Conservation (phyloP, 805 yeast genomes). For the Metschnikowia vanudenii region DNA sequence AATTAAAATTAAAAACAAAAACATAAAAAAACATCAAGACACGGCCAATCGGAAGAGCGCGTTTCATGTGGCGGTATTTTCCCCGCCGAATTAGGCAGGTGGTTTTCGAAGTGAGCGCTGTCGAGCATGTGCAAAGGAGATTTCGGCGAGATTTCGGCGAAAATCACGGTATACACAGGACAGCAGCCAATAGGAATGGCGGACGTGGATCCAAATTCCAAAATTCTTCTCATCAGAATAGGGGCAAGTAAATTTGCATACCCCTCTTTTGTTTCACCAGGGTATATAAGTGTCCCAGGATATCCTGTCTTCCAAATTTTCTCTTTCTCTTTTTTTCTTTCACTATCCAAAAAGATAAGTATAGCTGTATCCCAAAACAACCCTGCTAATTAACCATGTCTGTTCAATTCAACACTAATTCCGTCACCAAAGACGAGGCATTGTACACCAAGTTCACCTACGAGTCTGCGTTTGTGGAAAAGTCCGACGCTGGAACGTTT, state of each 20-base stretch:
- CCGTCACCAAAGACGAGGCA: constrained; percentile 48
- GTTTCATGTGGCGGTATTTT: not conserved
- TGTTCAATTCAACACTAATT: constrained; percentile 33
- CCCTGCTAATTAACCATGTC: constrained; percentile 13
- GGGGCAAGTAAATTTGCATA: not conserved
- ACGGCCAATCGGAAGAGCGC: not conserved
- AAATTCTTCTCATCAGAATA: not conserved
- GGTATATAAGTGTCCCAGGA: not conserved
- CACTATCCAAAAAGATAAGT: not conserved
- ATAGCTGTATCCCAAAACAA: not conserved
- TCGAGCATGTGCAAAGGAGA: constrained; percentile 8
- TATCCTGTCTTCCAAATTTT: not conserved
- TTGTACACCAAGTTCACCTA: constrained; percentile 64
- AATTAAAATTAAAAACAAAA: not conserved
- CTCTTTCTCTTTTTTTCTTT: not conserved
- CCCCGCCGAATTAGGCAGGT: not conserved
- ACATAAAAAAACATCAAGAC: not conserved
- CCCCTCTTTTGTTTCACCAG: not conserved
- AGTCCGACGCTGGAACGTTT: constrained; percentile 49
- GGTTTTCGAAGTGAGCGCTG: not conserved
- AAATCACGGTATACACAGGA: constrained; percentile 12
- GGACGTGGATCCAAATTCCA: not conserved
- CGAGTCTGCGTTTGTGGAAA: constrained; percentile 72
- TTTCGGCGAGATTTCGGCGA: constrained; percentile 24
- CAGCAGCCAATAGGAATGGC: not conserved